These are phyloP conservation scores for Fomes fomentarius DNA, from an alignment of 1,284 basidiomycete genomes.

Conservation along the genomic window DNA sequence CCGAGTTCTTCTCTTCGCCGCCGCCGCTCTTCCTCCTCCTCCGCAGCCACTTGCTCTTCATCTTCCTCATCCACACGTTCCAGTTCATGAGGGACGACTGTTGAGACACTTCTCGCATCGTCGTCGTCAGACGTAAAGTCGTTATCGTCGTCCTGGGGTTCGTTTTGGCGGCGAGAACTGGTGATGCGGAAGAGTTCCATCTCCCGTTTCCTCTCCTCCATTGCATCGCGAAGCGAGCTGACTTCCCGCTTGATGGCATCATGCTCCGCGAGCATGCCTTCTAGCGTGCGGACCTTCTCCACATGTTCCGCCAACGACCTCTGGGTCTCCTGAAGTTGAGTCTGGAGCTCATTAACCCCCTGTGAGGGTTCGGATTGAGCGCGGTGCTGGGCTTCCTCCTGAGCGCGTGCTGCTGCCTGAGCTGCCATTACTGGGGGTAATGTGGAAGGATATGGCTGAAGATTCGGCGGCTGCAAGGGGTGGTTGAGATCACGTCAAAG, in stretches of 20 bases:
- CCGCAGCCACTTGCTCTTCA: conserved; percentile 57
- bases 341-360: conserved; percentile 71
- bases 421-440: conserved; percentile 70
- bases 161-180: conserved; percentile 28
- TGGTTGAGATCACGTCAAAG: background rate
- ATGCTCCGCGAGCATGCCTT: conserved; percentile 86
- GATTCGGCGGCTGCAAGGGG: conserved; percentile 51
- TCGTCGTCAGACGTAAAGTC: conserved; percentile 47
- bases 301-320: conserved; percentile 78
- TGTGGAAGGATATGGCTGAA: conserved; percentile 61
- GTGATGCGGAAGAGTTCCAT: conserved; percentile 33
- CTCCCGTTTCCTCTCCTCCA: conserved; percentile 57
- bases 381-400: conserved; percentile 28
- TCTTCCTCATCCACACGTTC: conserved; percentile 78
- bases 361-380: conserved; percentile 36
- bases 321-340: conserved; percentile 88
- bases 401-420: conserved; percentile 44
- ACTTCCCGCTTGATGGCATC: conserved; percentile 87
- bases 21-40: conserved; percentile 51
- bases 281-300: conserved; percentile 85
- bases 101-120: conserved; percentile 63
- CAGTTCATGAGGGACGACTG: conserved; percentile 67
- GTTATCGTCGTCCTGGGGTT: conserved; percentile 40
- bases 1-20: conserved; percentile 60
- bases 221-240: conserved; percentile 66